Percentiles rank a stretch among this genome's conserved stretches.
Conservation (phyloP, 768 basidiomycete genomes). For the Pleurotus djamor region DNA sequence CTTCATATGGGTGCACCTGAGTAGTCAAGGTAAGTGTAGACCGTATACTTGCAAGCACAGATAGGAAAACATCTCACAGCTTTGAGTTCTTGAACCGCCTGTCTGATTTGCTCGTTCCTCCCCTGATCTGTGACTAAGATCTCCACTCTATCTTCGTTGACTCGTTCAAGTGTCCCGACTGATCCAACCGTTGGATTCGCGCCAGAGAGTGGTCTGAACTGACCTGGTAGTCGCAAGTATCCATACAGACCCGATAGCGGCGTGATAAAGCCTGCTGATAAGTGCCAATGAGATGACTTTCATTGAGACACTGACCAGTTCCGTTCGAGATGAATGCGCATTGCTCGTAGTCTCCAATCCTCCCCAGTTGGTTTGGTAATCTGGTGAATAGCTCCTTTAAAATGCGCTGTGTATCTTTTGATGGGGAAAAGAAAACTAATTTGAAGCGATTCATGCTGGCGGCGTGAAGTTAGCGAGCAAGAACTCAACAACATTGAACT, state of each 20-base stretch:
- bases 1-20: slow-evolving; percentile 56
- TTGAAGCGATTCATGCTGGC: slow-evolving; percentile 33
- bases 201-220: slow-evolving; percentile 37
- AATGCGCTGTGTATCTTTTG: slow-evolving; percentile 32
- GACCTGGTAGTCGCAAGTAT: slow-evolving; percentile 26
- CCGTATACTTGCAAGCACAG: not conserved
- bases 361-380: slow-evolving; percentile 43
- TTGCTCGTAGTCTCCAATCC: slow-evolving; percentile 48
- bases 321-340: slow-evolving; percentile 57
- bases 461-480: too few species aligned
- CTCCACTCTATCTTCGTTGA: slow-evolving; percentile 56
- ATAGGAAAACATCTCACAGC: slow-evolving; percentile 26
- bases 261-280: not conserved
- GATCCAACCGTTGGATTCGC: slow-evolving; percentile 46
- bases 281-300: not conserved
- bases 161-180: slow-evolving; percentile 38
- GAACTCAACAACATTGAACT: too few species aligned
- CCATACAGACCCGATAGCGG: too few species aligned
- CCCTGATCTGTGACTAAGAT: slow-evolving; percentile 41
- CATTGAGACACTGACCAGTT: slow-evolving; percentile 34
- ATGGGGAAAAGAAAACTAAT: slow-evolving; percentile 52
- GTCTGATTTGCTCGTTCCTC: slow-evolving; percentile 28
- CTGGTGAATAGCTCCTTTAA: slow-evolving; percentile 45
- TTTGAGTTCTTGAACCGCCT: slow-evolving; percentile 43
- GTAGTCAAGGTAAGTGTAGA: not conserved